phyloP scores from a whole-genome alignment of 225 moss, liverwort and hornwort genomes.

The Pseudisothecium myosuroides region DNA sequence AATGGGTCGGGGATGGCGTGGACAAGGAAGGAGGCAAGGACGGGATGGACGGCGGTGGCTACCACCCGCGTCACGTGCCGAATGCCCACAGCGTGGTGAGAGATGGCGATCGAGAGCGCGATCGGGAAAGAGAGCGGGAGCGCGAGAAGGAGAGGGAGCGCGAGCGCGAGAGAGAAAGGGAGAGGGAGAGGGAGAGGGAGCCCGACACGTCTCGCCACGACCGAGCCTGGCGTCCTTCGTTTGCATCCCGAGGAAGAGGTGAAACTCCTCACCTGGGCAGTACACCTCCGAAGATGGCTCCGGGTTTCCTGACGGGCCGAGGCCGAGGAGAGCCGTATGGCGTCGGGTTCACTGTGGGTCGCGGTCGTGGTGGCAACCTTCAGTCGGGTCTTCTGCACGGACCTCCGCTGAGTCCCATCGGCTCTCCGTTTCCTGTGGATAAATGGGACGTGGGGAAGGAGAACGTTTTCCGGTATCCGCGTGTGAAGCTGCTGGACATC shows the following conservation, averaged over 20 bases:
- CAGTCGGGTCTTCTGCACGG: conserved; percentile 90
- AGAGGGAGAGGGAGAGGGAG: conserved; percentile 29
- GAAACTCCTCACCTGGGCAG: conserved; percentile 61
- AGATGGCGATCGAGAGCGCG: conserved; percentile 36
- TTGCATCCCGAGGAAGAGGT: conserved; percentile 66
- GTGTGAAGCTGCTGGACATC: conserved; percentile 86
- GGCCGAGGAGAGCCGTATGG: conserved; percentile 83
- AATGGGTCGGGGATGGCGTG: conserved; percentile 38
- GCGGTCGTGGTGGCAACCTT: conserved; percentile 85
- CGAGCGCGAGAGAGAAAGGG: conserved; percentile 3
- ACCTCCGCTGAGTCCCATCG: conserved; percentile 63
- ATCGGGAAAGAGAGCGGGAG: conserved; percentile 21
- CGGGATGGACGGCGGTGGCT: conserved; percentile 26
- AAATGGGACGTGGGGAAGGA: conserved; percentile 75
- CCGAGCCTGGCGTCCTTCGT: conserved; percentile 66
- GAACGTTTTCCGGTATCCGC: conserved; percentile 68
- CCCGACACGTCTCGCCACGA: conserved; percentile 39
- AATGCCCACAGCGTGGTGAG: conserved; percentile 15
- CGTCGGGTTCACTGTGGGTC: conserved; percentile 85
- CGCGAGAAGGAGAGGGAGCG: conserved; percentile 10
- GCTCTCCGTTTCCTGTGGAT: conserved; percentile 62
- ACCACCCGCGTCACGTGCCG: conserved; percentile 27
- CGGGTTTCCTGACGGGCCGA: conserved; percentile 90
- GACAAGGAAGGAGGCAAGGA: conserved; percentile 59
- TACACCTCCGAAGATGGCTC: conserved; percentile 63